Base-by-base conservation (phyloP, 192 early-diverging fungal genomes). In the Bifiguratus adelaidae region DNA sequence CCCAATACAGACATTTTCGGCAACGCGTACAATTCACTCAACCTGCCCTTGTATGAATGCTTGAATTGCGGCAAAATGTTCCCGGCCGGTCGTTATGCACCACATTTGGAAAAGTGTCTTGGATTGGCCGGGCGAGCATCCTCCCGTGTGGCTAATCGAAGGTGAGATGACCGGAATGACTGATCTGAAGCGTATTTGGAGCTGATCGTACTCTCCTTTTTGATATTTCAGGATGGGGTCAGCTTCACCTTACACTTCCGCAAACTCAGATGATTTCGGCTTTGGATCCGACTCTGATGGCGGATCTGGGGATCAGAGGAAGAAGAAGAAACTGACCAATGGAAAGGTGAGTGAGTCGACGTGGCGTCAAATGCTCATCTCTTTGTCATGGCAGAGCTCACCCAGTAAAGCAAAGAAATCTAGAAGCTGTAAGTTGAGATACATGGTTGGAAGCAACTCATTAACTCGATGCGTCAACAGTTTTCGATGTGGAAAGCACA, bases 21-120 rank as follows among this genome's bases (percentile, higher is more conserved):
- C 16, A 81, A 79, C 46, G 71, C 44, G 35, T 76, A 60, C 12
- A 71, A 65, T 22, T 52, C 56, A 7, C 62, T 62, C 22, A 74
- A 68, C 23, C 43, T 63, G n/a, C 81, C 82, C 22, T 71, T 73
- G 32, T 87, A 80, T 47, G 77, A 89, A 33, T 94, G 91, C 55
- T 76, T 80, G 23, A 83, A 78, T 60, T 94, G 91, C 69, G 68
- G 81, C 48, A 68, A 72, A 23, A 63, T 66, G 26, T 89, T 77
- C 56, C 84, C 91, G 19, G 83, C 85, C n/a, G 70, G 76, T 28
- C 74, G 91, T 53, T 94, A 89, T 58, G 91, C 91, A 3, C 77
- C 89, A 23, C 91, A 94, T 57, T 70, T 94, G 32, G 89, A 92
- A 70, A 94, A 92, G 52, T 94, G 91, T 69, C 67, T 94, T 47